A percentile compares a stretch with the other conserved stretches of the same genome.
Evolutionary conservation across 352 stramenopile species (phyloP).

Genomic region (Phytophthora palmivora): DNA sequence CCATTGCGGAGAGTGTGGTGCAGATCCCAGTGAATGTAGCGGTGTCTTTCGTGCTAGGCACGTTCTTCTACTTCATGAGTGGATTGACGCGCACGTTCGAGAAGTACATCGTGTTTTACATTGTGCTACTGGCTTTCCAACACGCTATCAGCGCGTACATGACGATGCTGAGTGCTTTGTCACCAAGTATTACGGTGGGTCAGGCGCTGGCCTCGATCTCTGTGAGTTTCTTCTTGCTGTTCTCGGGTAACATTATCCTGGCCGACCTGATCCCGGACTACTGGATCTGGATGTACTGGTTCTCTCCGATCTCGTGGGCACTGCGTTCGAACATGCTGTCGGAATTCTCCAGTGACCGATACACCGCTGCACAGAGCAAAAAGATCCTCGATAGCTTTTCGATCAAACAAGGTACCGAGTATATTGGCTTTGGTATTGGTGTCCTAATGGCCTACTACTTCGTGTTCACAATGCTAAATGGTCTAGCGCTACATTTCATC

Average conservation of each 20-base stretch:
- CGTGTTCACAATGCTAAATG: constrained; percentile 56
- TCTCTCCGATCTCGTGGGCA: constrained; percentile 68
- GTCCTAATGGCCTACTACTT: constrained; percentile 52
- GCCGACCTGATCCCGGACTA: constrained; percentile 71
- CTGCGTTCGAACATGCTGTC: constrained; percentile 66
- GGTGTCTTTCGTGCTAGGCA: constrained; percentile 62
- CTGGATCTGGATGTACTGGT: constrained; percentile 87
- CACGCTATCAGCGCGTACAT: constrained; percentile 75
- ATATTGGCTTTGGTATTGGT: constrained; percentile 49
- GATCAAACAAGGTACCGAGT: constrained; percentile 46
- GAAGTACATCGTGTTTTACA: constrained; percentile 84
- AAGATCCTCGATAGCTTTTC: constrained; percentile 48
- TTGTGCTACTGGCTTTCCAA: constrained; percentile 81
- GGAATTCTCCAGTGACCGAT: constrained; percentile 57
- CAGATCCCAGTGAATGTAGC: constrained; percentile 76
- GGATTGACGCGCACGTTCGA: constrained; percentile 67
- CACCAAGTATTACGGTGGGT: constrained; percentile 62
- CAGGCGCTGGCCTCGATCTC: constrained; percentile 60
- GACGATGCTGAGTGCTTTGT: constrained; percentile 64
- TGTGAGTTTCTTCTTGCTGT: constrained; percentile 72
- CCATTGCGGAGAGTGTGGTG: constrained; percentile 71
- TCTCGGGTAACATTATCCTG: constrained; percentile 85
- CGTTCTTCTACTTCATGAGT: constrained; percentile 92
- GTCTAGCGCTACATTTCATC: constrained; percentile 53
- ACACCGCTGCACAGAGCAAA: constrained; percentile 36